Evolutionary conservation across 1,139 yeast species (phyloP).

Genomic region (Ashbya aceris): DNA sequence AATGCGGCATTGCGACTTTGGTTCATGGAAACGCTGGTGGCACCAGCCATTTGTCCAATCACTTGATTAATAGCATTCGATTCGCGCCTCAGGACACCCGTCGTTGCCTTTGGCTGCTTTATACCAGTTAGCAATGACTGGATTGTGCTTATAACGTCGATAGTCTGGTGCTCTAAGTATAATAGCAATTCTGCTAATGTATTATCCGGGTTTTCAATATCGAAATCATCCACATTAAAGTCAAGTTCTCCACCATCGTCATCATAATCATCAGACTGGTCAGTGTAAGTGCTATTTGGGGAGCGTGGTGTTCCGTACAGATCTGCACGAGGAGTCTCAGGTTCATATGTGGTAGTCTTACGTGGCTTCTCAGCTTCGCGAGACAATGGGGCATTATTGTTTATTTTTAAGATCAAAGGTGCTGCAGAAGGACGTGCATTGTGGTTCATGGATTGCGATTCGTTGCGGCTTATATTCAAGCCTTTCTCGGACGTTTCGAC

Average conservation of each 20-base stretch:
- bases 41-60: constrained; percentile 81
- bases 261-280: background rate
- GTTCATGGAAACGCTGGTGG: constrained; percentile 80
- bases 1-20: constrained; percentile 73
- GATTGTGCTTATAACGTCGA: constrained; percentile 81
- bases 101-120: constrained; percentile 66
- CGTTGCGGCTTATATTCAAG: too few relatives aligned
- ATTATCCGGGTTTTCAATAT: constrained; percentile 79
- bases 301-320: background rate
- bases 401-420: too few relatives aligned
- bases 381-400: too few relatives aligned
- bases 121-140: constrained; percentile 72
- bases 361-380: too few relatives aligned
- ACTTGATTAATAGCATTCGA: constrained; percentile 68
- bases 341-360: too few relatives aligned
- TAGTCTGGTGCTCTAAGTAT: constrained; percentile 89
- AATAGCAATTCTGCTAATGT: constrained; percentile 75
- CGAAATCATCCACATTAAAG: constrained; percentile 65
- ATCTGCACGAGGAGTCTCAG: too few relatives aligned
- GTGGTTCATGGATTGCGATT: too few relatives aligned
- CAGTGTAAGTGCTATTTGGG: background rate
- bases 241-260: constrained; percentile 16
- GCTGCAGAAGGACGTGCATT: too few relatives aligned
- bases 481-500: too few relatives aligned
- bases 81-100: constrained; percentile 63